Conservation (phyloP, 1,284 basidiomycete species). For the Microbotryum scabiosae region DNA sequence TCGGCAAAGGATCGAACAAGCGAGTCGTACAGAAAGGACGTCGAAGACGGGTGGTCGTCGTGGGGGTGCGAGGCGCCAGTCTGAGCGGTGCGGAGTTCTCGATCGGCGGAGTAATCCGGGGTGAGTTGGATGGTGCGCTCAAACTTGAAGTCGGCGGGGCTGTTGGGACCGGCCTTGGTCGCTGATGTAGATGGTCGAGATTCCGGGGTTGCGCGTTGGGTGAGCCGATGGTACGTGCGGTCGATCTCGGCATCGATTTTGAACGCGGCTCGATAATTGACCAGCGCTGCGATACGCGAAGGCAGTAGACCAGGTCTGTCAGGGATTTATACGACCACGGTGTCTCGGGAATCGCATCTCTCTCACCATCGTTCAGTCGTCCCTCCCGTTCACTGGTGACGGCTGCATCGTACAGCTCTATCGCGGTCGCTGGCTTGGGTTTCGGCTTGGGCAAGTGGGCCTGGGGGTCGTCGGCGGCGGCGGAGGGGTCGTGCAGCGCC, state of each 20-base stretch:
- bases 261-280: conserved; percentile 29
- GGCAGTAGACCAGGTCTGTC: not conserved
- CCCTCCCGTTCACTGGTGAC: conserved; percentile 32
- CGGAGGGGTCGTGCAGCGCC: not conserved
- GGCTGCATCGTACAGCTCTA: conserved; percentile 31
- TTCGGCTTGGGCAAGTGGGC: not conserved
- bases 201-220: conserved; percentile 1
- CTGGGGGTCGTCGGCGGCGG: not conserved
- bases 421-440: conserved; percentile 15
- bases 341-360: not conserved
- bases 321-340: no score
- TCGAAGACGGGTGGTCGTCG: conserved; percentile 19
- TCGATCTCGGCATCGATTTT: conserved; percentile 32
- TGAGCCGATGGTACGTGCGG: conserved; percentile 25
- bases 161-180: not conserved
- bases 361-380: conserved; percentile 29
- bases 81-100: not conserved
- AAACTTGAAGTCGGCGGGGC: conserved; percentile 24
- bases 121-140: conserved; percentile 31
- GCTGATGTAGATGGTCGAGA: not conserved
- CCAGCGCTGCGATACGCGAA: conserved; percentile 15
- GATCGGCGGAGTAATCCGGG: conserved; percentile 26
- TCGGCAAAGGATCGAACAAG: conserved; percentile 22
- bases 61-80: conserved; percentile 10
- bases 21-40: conserved; percentile 16